Conservation (phyloP, 2,329 filamentous ascomycete species). For the Botrytis tulipae region DNA sequence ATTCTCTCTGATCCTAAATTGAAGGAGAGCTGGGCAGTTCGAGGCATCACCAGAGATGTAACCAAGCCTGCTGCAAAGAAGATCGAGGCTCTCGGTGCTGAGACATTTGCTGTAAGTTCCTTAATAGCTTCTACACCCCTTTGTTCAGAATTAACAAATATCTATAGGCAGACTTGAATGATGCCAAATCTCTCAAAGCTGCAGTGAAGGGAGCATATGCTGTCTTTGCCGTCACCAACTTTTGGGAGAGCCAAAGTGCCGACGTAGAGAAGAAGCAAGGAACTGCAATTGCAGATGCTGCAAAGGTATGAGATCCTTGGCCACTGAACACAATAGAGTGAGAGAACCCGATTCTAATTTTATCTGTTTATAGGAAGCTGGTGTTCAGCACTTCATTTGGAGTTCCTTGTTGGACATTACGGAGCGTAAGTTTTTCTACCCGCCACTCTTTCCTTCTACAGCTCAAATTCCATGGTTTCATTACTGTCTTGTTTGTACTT, state of each 20-base stretch:
- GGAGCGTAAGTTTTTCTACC: conserved; percentile 39
- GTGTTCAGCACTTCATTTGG: conserved; percentile 48
- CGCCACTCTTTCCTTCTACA: background rate
- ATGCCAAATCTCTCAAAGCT: conserved; percentile 41
- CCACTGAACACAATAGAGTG: background rate
- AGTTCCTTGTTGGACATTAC: conserved; percentile 45
- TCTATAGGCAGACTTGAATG: conserved; percentile 43
- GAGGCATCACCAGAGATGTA: conserved; percentile 48
- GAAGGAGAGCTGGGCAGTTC: conserved; percentile 44
- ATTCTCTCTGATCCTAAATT: conserved; percentile 49
- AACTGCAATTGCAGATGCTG: conserved; percentile 49
- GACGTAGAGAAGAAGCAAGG: conserved; percentile 47
- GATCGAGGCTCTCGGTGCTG: conserved; percentile 44
- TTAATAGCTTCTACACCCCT: background rate
- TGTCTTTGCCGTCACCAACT: conserved; percentile 38
- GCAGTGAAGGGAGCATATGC: conserved; percentile 38
- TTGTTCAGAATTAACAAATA: background rate
- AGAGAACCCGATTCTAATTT: background rate
- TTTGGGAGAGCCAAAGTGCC: conserved; percentile 41
- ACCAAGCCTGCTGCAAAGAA: conserved; percentile 43
- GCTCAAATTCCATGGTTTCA: background rate
- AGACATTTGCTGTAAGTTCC: conserved; percentile 43
- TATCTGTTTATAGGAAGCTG: conserved; percentile 38
- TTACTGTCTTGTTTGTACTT: background rate
- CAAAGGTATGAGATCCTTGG: conserved; percentile 39